Evolutionary conservation across 306 rosid genomes (phyloP).

Genomic region (Arachis hypogaea): DNA sequence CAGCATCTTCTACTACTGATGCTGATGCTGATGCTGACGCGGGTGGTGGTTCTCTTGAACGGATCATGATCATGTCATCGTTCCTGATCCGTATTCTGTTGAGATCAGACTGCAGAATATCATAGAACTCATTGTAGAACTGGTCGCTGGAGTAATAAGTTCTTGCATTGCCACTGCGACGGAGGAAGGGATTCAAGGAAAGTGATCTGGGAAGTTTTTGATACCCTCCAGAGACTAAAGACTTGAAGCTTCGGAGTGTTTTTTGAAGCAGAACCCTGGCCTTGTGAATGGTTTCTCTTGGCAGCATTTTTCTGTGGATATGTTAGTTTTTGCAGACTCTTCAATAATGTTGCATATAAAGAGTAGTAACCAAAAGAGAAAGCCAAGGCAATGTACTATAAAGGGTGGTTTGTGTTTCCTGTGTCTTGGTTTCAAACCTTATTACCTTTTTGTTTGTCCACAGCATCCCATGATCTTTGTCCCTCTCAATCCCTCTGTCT

Average conservation of each 20-base stretch:
- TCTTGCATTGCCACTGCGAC: conserved; percentile 52
- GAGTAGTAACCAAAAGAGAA: conserved; percentile 55
- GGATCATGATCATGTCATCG: conserved; percentile 20
- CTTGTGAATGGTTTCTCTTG: conserved; percentile 60
- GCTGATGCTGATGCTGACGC: too few species aligned
- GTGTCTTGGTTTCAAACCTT: conserved; percentile 43
- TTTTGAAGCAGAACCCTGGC: conserved; percentile 51
- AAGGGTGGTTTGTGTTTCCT: conserved; percentile 37
- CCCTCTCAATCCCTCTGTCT: conserved; percentile 44
- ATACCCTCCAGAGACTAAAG: conserved; percentile 59
- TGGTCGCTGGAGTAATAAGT: conserved; percentile 56
- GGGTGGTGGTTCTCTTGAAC: conserved; percentile 35
- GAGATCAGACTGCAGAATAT: conserved; percentile 67
- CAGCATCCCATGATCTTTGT: conserved; percentile 39
- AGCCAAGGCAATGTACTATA: conserved; percentile 47
- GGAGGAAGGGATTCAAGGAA: conserved; percentile 64
- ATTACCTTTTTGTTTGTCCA: conserved; percentile 39
- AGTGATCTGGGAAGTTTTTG: conserved; percentile 68
- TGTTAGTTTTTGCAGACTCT: conserved; percentile 44
- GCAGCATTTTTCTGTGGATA: conserved; percentile 62
- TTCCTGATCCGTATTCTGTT: conserved; percentile 44
- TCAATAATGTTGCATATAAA: conserved; percentile 37
- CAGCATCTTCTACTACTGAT: conserved; percentile 40
- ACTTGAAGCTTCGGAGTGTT: conserved; percentile 59
- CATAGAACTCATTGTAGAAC: conserved; percentile 70